Base-by-base conservation (phyloP, 441 rosid genomes). In the Populus hybrid region DNA sequence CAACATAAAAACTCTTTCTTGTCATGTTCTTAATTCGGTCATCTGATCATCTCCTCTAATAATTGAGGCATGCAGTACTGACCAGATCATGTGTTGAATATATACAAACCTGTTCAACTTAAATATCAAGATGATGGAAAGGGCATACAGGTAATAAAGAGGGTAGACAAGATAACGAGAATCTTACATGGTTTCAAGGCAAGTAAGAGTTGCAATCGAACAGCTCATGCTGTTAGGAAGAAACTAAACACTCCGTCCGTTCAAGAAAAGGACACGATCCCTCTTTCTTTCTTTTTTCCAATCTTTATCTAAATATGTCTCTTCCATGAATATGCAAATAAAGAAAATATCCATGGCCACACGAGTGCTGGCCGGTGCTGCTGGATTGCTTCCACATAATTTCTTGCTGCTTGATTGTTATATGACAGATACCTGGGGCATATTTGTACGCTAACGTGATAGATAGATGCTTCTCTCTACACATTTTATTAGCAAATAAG, bases 131-230 rank as follows among this genome's bases (percentile, higher is more conserved):
- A 61, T 9, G 14, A 9, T 28, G 5, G 20, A 38, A 28, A 54
- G 66, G 46, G 26, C 12, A 68, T 3, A 9, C 3, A 1, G 20
- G 73, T 50, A 35, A 76, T 30, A 54, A 50, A 69, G 35, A 64
- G 14, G 28, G 65, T 5, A 23, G 65, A 68, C 9, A 70, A 64
- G 67, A 80, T 54, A 78, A 18, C 24, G 30, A 23, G 64, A 26
- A 23, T 61, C 38, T 61, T 77, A 34, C 16, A 61, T 75, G 32
- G 69, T 23, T 66, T 40, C 18, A 69, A 79, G 73, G 82, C 81
- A 40, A 85, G 78, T 79, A 77, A 67, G 82, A 72, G 88, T 87
- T 66, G 12, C 90, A 69, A 87, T 87, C 91, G 72, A 81, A 84
- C 88, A 84, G 72, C 85, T 76, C 81, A 81, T 74, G 86, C 34